Percentiles rank a stretch among this genome's conserved stretches.
Conservation (phyloP, 306 rosid species). For the Delonix regia region DNA sequence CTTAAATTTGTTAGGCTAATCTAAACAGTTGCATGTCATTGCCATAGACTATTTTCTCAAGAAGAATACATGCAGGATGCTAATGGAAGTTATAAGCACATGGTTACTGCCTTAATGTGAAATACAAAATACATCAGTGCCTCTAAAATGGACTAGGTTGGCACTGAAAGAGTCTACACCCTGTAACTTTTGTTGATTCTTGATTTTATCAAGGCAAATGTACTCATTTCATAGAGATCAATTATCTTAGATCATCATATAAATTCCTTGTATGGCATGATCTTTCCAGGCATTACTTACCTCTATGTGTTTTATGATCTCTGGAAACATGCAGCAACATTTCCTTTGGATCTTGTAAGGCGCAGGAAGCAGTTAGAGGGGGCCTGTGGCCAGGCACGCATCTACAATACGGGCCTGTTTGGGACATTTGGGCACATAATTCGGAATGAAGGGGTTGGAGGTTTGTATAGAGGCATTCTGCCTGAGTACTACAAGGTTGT, state of each 20-base stretch:
- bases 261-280: background rate
- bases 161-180: background rate
- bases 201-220: background rate
- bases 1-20: background rate
- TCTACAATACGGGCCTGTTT: constrained; percentile 65
- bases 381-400: constrained; percentile 69
- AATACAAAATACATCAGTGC: background rate
- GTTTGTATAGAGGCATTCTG: constrained; percentile 81
- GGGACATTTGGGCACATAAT: constrained; percentile 72
- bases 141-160: background rate
- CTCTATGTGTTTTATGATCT: constrained; percentile 20
- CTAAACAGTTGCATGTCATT: background rate
- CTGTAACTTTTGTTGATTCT: constrained; percentile 1
- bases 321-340: constrained; percentile 60
- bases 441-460: constrained; percentile 65
- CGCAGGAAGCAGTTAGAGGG: constrained; percentile 87
- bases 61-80: background rate
- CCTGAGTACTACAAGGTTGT: constrained; percentile 91
- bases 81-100: background rate
- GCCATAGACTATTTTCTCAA: background rate
- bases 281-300: background rate
- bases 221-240: background rate
- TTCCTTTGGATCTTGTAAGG: constrained; percentile 88
- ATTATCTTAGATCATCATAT: background rate
- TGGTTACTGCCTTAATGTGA: background rate